These are phyloP conservation scores for Claviceps paspali DNA, from an alignment of 2,329 filamentous ascomycete species.

Conservation along the genomic window DNA sequence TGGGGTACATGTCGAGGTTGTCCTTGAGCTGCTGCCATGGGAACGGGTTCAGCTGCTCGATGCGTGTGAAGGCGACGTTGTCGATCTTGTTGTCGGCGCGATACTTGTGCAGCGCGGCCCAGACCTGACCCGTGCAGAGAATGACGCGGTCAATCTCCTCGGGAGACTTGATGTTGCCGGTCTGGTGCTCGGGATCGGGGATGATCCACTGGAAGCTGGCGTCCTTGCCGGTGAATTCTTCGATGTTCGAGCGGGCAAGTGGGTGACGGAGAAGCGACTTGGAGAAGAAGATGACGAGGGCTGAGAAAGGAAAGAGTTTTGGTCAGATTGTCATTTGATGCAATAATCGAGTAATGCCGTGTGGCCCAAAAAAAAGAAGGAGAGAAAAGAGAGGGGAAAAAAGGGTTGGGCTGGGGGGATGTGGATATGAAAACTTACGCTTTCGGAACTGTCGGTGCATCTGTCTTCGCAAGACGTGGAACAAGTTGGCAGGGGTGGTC, in stretches of 20 bases:
- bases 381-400: neutral
- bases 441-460: slow-evolving; percentile 99
- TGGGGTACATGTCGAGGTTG: slow-evolving; percentile 92
- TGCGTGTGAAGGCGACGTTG: slow-evolving; percentile 83
- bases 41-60: slow-evolving; percentile 98
- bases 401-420: too few relatives aligned
- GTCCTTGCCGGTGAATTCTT: slow-evolving; percentile 71
- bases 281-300: slow-evolving; percentile 94
- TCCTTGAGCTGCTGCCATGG: slow-evolving; percentile 94
- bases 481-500: slow-evolving; percentile 90
- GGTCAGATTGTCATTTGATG: neutral
- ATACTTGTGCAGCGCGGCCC: slow-evolving; percentile 78
- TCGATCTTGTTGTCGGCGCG: slow-evolving; percentile 74
- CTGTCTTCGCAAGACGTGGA: slow-evolving; percentile 91
- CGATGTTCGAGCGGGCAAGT: slow-evolving; percentile 72
- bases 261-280: slow-evolving; percentile 94
- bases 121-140: slow-evolving; percentile 90
- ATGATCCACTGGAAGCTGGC: slow-evolving; percentile 97
- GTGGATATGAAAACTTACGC: too few relatives aligned
- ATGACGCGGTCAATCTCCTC: slow-evolving; percentile 90
- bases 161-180: slow-evolving; percentile 55
- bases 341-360: too few relatives aligned
- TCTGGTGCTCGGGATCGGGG: slow-evolving; percentile 70
- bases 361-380: neutral
- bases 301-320: slow-evolving; percentile 24